phyloP scores from a whole-genome alignment of 306 rosid species.

The Abrus precatorius region DNA sequence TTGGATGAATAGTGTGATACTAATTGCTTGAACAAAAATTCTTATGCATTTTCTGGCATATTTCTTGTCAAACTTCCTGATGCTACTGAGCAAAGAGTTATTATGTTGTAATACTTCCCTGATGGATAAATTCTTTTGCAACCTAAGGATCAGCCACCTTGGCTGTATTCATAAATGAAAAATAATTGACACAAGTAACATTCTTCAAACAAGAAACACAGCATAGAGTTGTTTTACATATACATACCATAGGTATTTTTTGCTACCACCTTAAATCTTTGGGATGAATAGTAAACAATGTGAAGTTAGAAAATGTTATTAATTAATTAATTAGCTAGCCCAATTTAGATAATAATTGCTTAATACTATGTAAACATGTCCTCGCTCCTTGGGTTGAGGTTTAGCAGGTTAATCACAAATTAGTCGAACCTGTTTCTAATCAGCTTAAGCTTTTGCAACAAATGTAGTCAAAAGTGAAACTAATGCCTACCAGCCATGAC shows the following conservation, averaged over 20 bases:
- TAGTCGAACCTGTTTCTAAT: constrained; percentile 37
- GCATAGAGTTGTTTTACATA: constrained; percentile 39
- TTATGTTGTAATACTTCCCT: neutral
- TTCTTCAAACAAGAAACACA: constrained; percentile 34
- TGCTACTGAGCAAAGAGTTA: constrained; percentile 7
- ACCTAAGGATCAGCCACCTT: neutral
- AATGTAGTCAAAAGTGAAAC: constrained; percentile 38
- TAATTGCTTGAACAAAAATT: constrained; percentile 8
- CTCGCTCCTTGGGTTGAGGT: constrained; percentile 19
- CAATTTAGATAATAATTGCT: constrained; percentile 18
- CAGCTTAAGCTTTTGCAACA: constrained; percentile 44
- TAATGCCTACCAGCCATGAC: constrained; percentile 84
- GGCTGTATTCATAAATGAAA: constrained; percentile 11
- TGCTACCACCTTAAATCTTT: constrained; percentile 15
- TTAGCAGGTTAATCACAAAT: constrained; percentile 16
- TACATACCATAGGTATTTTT: neutral
- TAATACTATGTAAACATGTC: constrained; percentile 17
- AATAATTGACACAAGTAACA: constrained; percentile 16
- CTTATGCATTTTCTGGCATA: constrained; percentile 2
- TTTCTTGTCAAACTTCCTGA: constrained; percentile 15
- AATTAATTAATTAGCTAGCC: neutral
- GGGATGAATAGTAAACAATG: constrained; percentile 26
- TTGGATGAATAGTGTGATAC: no score
- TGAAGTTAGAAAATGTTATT: neutral
- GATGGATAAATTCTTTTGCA: neutral